phyloP scores from a whole-genome alignment of 257 asterid genomes.

The Ilex asprella region DNA sequence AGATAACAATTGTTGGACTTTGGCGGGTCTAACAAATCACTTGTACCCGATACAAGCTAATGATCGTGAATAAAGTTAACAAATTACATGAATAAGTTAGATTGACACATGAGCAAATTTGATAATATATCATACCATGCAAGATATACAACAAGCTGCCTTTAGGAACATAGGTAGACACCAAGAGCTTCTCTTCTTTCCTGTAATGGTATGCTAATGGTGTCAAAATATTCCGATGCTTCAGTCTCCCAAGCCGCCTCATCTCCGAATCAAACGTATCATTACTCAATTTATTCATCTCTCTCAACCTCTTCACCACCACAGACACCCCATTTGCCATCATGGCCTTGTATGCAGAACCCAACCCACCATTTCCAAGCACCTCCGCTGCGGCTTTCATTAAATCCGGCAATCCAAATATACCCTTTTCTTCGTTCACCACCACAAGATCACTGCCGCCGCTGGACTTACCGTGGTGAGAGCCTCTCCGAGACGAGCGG shows the following conservation, averaged over 20 bases:
- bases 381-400: slow-evolving; percentile 99
- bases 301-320: slow-evolving; percentile 82
- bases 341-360: slow-evolving; percentile 78
- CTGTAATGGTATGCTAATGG: slow-evolving; percentile 74
- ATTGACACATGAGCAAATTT: not conserved
- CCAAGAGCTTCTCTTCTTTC: slow-evolving; percentile 73
- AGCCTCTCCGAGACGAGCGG: slow-evolving; percentile 31
- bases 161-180: slow-evolving; percentile 44
- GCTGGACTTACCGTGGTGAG: slow-evolving; percentile 16
- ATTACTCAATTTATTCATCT: slow-evolving; percentile 56
- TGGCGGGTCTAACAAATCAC: too few relatives aligned
- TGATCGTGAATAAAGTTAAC: too few relatives aligned
- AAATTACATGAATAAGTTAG: too few relatives aligned
- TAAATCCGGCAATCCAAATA: slow-evolving; percentile 68
- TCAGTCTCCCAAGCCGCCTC: slow-evolving; percentile 53
- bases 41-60: too few relatives aligned
- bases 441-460: slow-evolving; percentile 47
- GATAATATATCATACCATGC: slow-evolving; percentile 44
- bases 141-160: slow-evolving; percentile 56
- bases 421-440: slow-evolving; percentile 60
- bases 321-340: slow-evolving; percentile 62
- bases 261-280: slow-evolving; percentile 63
- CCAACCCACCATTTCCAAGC: slow-evolving; percentile 77
- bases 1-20: not conserved
- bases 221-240: slow-evolving; percentile 51